These are phyloP conservation scores for Globisporangium acanthophoron DNA, from an alignment of 352 stramenopile genomes.

Conservation along the genomic window DNA sequence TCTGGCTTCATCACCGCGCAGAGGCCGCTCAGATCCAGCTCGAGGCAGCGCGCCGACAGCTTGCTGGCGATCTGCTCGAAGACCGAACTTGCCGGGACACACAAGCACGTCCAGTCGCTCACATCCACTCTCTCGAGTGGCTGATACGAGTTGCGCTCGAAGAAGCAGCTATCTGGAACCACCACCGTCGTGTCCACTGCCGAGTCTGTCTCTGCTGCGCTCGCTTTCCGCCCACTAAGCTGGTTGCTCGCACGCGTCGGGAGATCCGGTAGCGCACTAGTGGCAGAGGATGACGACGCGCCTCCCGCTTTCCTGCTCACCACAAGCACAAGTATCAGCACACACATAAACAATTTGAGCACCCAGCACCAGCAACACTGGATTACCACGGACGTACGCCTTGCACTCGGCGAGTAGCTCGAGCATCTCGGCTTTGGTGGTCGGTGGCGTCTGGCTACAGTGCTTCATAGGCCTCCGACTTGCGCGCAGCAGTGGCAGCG, in stretches of 20 bases:
- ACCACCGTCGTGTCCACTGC: background rate
- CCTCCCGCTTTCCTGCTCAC: slow-evolving; percentile 13
- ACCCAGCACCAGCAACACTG: background rate
- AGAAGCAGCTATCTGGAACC: slow-evolving; percentile 54
- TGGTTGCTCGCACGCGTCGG: slow-evolving; percentile 24
- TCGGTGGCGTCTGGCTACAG: slow-evolving; percentile 1
- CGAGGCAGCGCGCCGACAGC: slow-evolving; percentile 34
- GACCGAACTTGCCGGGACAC: slow-evolving; percentile 13
- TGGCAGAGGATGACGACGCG: too few relatives aligned
- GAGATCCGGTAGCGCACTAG: background rate
- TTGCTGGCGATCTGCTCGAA: slow-evolving; percentile 34
- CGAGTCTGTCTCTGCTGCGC: background rate
- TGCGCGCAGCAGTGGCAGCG: slow-evolving; percentile 27
- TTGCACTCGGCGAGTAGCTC: slow-evolving; percentile 41
- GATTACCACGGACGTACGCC: slow-evolving; percentile 21
- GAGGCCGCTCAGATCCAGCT: slow-evolving; percentile 44
- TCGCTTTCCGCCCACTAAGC: slow-evolving; percentile 21
- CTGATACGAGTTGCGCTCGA: slow-evolving; percentile 40
- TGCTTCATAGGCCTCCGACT: slow-evolving; percentile 6
- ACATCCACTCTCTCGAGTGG: slow-evolving; percentile 35
- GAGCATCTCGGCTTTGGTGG: slow-evolving; percentile 35
- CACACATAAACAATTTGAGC: background rate
- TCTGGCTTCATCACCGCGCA: slow-evolving; percentile 14
- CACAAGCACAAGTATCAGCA: background rate
- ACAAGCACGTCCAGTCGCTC: slow-evolving; percentile 48